Conservation (phyloP, 495 filamentous ascomycete species). For the Podospora fimiseda region DNA sequence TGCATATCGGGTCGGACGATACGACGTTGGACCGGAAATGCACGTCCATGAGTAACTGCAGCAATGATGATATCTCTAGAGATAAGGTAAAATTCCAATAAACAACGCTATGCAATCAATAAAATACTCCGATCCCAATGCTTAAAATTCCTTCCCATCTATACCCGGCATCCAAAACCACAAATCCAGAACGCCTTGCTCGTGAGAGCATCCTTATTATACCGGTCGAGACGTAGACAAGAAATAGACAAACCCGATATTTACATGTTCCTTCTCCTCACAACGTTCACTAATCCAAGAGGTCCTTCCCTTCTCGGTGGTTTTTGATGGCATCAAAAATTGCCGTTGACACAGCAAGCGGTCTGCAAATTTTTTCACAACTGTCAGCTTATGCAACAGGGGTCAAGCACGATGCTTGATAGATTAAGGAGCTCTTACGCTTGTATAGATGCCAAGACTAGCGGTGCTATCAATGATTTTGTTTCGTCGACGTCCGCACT, state of each 20-base stretch:
- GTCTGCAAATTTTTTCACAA: constrained; percentile 14
- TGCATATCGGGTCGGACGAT: too few species aligned
- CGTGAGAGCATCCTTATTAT: neutral
- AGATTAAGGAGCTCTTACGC: constrained; percentile 12
- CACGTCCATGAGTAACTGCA: neutral
- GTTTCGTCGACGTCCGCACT: constrained; percentile 13
- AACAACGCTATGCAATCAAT: too few species aligned
- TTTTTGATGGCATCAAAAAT: constrained; percentile 25
- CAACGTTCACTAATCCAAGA: constrained; percentile 23
- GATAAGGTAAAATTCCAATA: too few species aligned
- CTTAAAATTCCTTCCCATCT: too few species aligned
- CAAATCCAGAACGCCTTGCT: constrained; percentile 2
- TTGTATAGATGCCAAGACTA: constrained; percentile 19
- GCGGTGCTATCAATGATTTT: constrained; percentile 20
- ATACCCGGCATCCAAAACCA: neutral
- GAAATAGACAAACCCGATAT: neutral
- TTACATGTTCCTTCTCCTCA: too few species aligned
- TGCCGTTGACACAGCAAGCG: constrained; percentile 17
- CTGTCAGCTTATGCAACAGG: too few species aligned
- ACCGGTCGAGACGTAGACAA: neutral
- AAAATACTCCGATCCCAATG: too few species aligned
- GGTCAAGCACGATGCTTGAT: neutral
- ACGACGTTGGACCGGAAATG: too few species aligned
- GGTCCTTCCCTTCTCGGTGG: constrained; percentile 23
- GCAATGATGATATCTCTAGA: too few species aligned